Evolutionary conservation across 805 yeast species (phyloP).

Genomic region (Cyberlindnera maclurae): DNA sequence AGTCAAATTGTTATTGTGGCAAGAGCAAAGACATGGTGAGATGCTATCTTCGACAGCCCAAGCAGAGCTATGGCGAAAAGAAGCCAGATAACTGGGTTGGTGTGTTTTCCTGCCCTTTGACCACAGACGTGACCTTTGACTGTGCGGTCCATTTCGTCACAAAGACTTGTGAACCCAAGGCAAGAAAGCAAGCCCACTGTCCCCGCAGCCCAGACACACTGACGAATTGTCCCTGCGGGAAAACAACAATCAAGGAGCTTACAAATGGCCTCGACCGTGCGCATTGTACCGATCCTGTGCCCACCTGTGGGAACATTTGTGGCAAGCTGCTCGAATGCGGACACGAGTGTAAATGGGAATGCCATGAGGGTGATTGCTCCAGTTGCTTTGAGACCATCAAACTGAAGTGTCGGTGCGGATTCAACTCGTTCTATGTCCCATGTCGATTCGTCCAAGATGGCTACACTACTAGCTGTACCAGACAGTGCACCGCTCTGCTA

Average conservation of each 20-base stretch:
- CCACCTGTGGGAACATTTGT: slow-evolving; percentile 64
- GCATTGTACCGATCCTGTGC: slow-evolving; percentile 70
- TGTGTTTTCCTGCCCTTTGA: slow-evolving; percentile 38
- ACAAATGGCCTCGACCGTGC: slow-evolving; percentile 30
- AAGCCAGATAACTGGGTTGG: slow-evolving; percentile 41
- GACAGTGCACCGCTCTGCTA: slow-evolving; percentile 66
- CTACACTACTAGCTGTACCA: slow-evolving; percentile 51
- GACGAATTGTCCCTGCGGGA: slow-evolving; percentile 79
- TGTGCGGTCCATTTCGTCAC: slow-evolving; percentile 65
- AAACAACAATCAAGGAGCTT: slow-evolving; percentile 35
- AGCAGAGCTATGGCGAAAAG: slow-evolving; percentile 22
- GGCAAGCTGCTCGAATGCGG: slow-evolving; percentile 65
- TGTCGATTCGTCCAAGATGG: slow-evolving; percentile 52
- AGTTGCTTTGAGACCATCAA: slow-evolving; percentile 52
- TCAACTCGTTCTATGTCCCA: slow-evolving; percentile 49
- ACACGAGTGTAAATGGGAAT: slow-evolving; percentile 59
- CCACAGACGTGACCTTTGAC: slow-evolving; percentile 42
- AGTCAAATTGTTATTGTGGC: slow-evolving; percentile 72
- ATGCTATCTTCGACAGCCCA: slow-evolving; percentile 39
- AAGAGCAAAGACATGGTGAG: slow-evolving; percentile 33
- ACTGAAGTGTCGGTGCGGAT: slow-evolving; percentile 56
- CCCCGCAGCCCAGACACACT: slow-evolving; percentile 53
- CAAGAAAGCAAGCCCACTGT: slow-evolving; percentile 38
- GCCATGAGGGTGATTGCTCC: slow-evolving; percentile 76
- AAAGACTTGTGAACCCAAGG: slow-evolving; percentile 28